These are phyloP conservation scores for Solanum pennellii DNA, from an alignment of 257 asterid genomes.

Conservation along the genomic window DNA sequence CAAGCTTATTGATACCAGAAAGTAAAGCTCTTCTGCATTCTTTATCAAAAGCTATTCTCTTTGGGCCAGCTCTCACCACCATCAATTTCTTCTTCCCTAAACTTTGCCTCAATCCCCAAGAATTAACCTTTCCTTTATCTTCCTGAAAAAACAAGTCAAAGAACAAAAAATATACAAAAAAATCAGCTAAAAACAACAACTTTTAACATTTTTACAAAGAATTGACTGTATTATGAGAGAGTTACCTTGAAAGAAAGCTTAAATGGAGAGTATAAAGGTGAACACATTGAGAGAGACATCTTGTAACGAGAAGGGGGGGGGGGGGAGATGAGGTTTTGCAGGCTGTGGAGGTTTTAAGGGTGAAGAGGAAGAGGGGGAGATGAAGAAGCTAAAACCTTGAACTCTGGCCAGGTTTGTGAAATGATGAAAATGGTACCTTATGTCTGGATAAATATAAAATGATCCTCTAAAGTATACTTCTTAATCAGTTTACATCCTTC, in stretches of 20 bases:
- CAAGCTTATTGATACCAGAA: conserved; percentile 84
- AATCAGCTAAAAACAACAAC: background rate
- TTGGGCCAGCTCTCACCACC: conserved; percentile 71
- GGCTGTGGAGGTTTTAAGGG: background rate
- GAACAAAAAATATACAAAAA: background rate
- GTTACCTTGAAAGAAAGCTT: conserved; percentile 30
- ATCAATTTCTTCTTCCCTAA: conserved; percentile 8
- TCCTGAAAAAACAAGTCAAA: background rate
- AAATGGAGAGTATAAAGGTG: conserved; percentile 17
- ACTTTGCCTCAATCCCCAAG: background rate
- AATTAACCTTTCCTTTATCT: background rate
- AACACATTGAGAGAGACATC: background rate
- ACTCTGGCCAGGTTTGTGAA: background rate
- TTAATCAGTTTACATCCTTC: background rate
- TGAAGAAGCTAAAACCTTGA: background rate
- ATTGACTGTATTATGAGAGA: background rate
- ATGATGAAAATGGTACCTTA: background rate
- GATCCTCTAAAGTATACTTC: background rate
- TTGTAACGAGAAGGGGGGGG: too few relatives aligned
- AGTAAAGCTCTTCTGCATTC: conserved; percentile 71
- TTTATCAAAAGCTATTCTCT: conserved; percentile 61
- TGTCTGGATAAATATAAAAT: background rate
- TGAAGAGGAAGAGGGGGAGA: background rate
- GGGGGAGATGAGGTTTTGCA: background rate
- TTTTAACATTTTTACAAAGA: background rate